Evolutionary conservation across 768 basidiomycete species (phyloP).

Genomic region (Guyanaporus albipodus): DNA sequence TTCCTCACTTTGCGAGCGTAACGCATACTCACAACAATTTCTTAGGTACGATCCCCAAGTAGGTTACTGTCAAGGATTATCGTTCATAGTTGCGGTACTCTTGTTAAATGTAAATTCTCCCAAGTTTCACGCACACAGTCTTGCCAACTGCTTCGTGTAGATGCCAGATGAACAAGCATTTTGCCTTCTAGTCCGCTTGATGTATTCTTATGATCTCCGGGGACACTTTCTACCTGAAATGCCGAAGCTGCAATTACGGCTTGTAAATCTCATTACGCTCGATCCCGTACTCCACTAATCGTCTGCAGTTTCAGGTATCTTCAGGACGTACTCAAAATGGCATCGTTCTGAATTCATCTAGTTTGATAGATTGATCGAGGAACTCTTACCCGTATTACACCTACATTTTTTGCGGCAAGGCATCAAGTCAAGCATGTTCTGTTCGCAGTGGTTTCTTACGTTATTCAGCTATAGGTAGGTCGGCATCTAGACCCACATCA

Average conservation of each 20-base stretch:
- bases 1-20: neutral
- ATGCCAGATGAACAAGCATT: conserved; percentile 99
- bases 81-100: conserved; percentile 92
- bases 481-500: neutral
- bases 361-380: conserved; percentile 94
- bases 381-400: conserved; percentile 87
- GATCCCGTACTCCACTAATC: neutral
- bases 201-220: conserved; percentile 94
- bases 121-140: neutral
- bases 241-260: conserved; percentile 91
- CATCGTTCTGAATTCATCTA: conserved; percentile 33
- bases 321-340: conserved; percentile 2
- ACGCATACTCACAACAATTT: conserved; percentile 6
- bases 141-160: conserved; percentile 37
- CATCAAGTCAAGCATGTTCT: conserved; percentile 97
- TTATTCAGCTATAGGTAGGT: conserved; percentile 89
- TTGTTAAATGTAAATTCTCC: conserved; percentile 71
- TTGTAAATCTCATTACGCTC: conserved; percentile 46
- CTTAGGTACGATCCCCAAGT: conserved; percentile 84
- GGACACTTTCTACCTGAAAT: conserved; percentile 99
- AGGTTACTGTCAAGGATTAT: conserved; percentile 96
- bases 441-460: conserved; percentile 98
- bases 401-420: conserved; percentile 92
- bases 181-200: conserved; percentile 87
- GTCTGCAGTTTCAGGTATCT: conserved; percentile 56